Base-by-base conservation (phyloP, 257 asterid species). In the Solanum dulcamara region DNA sequence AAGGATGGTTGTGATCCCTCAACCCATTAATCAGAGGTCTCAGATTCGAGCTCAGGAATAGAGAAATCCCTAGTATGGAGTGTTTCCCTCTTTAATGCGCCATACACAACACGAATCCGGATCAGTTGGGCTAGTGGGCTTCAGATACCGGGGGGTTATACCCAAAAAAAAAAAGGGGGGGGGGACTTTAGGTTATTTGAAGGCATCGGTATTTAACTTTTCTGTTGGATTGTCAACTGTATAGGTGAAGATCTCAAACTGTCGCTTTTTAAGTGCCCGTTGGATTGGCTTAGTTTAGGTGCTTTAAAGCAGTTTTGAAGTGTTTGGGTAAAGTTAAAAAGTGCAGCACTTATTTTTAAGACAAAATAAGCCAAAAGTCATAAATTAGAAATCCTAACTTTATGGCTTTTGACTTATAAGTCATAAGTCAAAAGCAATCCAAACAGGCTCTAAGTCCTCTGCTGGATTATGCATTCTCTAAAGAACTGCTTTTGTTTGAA, bases 401-500 rank as follows among this genome's bases (percentile, higher is more conserved):
- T n/a, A n/a, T n/a, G n/a, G n/a, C n/a, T n/a, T n/a, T n/a, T n/a
- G n/a, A n/a, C n/a, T n/a, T n/a, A n/a, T n/a, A n/a, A n/a, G n/a
- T n/a, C n/a, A n/a, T n/a, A n/a, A n/a, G n/a, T n/a, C n/a, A n/a
- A n/a, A n/a, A n/a, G n/a, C n/a, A n/a, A n/a, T n/a, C n/a, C n/a
- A n/a, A n/a, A n/a, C n/a, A n/a, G n/a, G n/a, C n/a, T n/a, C n/a
- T n/a, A n/a, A 14, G 60, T 75, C 82, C 82, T 44, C 40, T 7
- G 17, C 5, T 15, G 26, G 60, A 44, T 44, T 24, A 81, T 81
- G 75, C 55, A 64, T 57, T 15, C 38, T 81, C 35, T 59, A 26
- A 30, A 55, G 75, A 33, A 71, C 86, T 94, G 89, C 59, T 92
- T 94, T 85, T 87, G 94, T 88, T 86, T 87, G 85, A 84, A 90